These are phyloP conservation scores for Lentinula aciculospora DNA, from an alignment of 768 basidiomycete genomes.

Conservation along the genomic window DNA sequence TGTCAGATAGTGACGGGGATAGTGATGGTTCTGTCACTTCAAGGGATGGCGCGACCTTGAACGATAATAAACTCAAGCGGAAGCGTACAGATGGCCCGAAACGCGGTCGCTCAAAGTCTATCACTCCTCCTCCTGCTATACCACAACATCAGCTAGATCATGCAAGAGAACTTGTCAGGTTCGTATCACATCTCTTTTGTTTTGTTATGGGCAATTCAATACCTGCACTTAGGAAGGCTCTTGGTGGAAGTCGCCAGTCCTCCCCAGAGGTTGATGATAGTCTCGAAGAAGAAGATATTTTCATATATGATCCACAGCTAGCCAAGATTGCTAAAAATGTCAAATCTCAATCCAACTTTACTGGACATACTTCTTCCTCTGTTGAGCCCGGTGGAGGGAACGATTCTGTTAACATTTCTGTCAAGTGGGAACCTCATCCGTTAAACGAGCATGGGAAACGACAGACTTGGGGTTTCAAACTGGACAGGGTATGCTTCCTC, in stretches of 20 bases:
- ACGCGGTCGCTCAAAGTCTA: constrained; percentile 62
- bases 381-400: constrained; percentile 16
- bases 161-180: constrained; percentile 62
- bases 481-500: constrained; percentile 46
- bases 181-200: constrained; percentile 9
- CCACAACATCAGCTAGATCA: constrained; percentile 46
- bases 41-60: constrained; percentile 32
- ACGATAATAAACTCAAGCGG: constrained; percentile 22
- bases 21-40: constrained; percentile 45
- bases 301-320: constrained; percentile 60
- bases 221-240: constrained; percentile 27
- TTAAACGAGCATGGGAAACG: constrained; percentile 32
- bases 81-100: constrained; percentile 35
- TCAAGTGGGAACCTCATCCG: constrained; percentile 68
- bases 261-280: constrained; percentile 42
- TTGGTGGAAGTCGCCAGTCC: constrained; percentile 35
- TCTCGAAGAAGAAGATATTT: constrained; percentile 35
- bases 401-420: constrained; percentile 44
- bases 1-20: constrained; percentile 22
- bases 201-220: too few species aligned
- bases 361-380: constrained; percentile 4
- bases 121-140: constrained; percentile 71
- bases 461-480: constrained; percentile 44
- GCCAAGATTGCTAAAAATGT: constrained; percentile 40
- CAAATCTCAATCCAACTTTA: constrained; percentile 16